These are phyloP conservation scores for Xanthoconium stramineum DNA, from an alignment of 768 basidiomycete genomes.

Conservation along the genomic window DNA sequence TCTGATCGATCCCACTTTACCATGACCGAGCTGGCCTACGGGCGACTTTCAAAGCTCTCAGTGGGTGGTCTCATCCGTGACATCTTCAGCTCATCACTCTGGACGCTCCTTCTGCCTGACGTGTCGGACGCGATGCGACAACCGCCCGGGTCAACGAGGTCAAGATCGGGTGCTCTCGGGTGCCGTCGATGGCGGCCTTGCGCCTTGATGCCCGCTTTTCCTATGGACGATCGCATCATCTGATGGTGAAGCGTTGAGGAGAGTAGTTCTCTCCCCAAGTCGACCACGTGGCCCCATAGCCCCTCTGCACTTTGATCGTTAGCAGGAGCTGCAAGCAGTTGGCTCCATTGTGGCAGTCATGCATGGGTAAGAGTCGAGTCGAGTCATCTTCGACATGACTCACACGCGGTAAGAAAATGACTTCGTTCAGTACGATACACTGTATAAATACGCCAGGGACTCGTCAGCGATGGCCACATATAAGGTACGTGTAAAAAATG, in stretches of 20 bases:
- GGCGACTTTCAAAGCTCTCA: no score
- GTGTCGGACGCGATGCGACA: no score
- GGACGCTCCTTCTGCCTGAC: neutral
- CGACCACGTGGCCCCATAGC: no score
- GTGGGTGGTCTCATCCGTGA: neutral
- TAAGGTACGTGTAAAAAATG: conserved; percentile 15
- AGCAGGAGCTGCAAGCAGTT: neutral
- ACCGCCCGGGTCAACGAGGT: neutral
- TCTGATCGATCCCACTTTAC: neutral
- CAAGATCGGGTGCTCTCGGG: neutral
- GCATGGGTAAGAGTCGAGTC: neutral
- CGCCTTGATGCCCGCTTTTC: no score
- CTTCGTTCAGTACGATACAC: conserved; percentile 1
- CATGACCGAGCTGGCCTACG: neutral
- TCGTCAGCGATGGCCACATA: conserved; percentile 13
- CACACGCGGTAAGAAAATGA: neutral
- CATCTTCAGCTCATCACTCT: neutral
- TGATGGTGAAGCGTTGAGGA: no score
- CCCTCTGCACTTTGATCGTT: neutral
- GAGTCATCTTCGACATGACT: conserved; percentile 11
- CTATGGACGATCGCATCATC: no score
- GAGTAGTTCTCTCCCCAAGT: no score
- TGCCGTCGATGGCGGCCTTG: neutral
- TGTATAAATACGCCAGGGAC: conserved; percentile 12
- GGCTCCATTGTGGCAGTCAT: no score